phyloP scores from a whole-genome alignment of 2,329 filamentous ascomycete genomes.

The Fusarium sororula region DNA sequence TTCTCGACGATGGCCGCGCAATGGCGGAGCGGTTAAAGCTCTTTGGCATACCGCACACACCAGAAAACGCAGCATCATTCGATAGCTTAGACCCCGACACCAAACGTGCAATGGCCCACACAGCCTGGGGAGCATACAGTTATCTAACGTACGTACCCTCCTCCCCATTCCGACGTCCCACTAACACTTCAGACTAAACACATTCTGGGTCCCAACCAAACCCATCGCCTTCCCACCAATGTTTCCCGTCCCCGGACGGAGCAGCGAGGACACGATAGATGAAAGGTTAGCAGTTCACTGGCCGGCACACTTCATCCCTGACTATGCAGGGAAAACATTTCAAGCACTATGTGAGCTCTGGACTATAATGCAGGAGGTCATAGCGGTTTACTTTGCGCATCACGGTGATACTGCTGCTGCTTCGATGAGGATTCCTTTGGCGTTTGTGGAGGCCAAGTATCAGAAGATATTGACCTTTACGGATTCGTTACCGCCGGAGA shows the following conservation, averaged over 20 bases:
- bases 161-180: accelerated
- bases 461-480: constrained; percentile 16
- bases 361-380: constrained; percentile 30
- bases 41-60: constrained; percentile 8
- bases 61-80: constrained; percentile 15
- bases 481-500: constrained; percentile 4
- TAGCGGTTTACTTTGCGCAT: constrained; percentile 22
- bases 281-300: constrained; percentile 29
- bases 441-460: constrained; percentile 20
- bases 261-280: constrained; percentile 3
- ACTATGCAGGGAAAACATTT: constrained; percentile 29
- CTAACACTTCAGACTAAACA: constrained; percentile 10
- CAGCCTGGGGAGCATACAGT: constrained; percentile 21
- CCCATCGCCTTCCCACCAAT: constrained; percentile 23
- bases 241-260: constrained; percentile 19
- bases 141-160: constrained; percentile 14
- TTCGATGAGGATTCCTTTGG: constrained; percentile 4
- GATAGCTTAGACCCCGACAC: not conserved
- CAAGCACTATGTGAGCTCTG: constrained; percentile 26
- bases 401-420: not conserved
- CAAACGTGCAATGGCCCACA: constrained; percentile 10
- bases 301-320: constrained; percentile 17
- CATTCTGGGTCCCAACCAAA: constrained; percentile 10
- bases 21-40: constrained; percentile 20
- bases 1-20: constrained; percentile 1